A percentile compares a stretch with the other conserved stretches of the same genome.
These are phyloP conservation scores for Metschnikowia picachoensis DNA, from an alignment of 805 yeast species.

Conservation along the genomic window DNA sequence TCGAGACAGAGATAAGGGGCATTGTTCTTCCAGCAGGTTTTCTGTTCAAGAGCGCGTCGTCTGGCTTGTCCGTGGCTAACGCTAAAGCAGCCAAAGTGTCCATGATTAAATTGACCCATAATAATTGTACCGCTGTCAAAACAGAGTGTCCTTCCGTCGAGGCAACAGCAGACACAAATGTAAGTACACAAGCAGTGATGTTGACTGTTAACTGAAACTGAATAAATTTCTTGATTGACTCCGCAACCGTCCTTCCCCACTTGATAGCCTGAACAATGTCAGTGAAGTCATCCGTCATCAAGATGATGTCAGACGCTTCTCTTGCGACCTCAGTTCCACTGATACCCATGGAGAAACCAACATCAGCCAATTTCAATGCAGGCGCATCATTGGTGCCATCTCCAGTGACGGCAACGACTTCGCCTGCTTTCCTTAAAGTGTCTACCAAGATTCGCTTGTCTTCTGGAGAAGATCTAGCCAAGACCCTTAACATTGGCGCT, in stretches of 20 bases:
- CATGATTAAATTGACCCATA: constrained; percentile 98
- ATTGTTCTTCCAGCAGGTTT: constrained; percentile 80
- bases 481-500: constrained; percentile 74
- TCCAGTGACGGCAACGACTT: constrained; percentile 98
- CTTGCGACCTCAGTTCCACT: constrained; percentile 98
- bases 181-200: constrained; percentile 90
- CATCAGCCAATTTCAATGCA: constrained; percentile 93
- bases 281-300: constrained; percentile 91
- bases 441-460: constrained; percentile 88
- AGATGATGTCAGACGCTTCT: constrained; percentile 90
- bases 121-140: constrained; percentile 91
- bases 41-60: constrained; percentile 69
- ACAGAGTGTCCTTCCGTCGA: constrained; percentile 78
- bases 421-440: constrained; percentile 72
- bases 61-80: constrained; percentile 95
- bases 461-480: constrained; percentile 95
- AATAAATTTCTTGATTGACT: constrained; percentile 89
- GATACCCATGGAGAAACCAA: constrained; percentile 98
- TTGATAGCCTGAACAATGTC: constrained; percentile 95
- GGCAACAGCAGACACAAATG: constrained; percentile 91
- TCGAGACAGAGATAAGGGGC: constrained; percentile 80
- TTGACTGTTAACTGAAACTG: constrained; percentile 97
- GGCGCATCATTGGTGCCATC: constrained; percentile 99
- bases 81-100: constrained; percentile 98
- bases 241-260: constrained; percentile 98